A percentile compares a stretch with the other conserved stretches of the same genome.
Evolutionary conservation across 176 grass and related monocot genomes (phyloP).

Genomic region (Phragmites australis): DNA sequence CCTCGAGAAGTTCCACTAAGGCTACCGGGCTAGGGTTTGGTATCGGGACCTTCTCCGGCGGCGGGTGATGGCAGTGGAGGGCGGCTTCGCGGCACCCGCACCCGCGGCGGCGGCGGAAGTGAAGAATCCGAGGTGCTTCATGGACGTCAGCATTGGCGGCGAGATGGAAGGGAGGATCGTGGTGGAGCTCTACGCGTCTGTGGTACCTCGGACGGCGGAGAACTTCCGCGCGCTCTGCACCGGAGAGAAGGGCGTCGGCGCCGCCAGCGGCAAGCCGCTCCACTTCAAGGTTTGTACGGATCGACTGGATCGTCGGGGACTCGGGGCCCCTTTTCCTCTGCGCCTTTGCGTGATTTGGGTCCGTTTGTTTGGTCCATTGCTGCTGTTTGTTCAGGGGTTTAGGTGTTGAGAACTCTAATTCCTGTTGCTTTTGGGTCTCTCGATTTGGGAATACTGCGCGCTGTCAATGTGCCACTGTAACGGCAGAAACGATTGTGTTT

Average conservation of each 20-base stretch:
- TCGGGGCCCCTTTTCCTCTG: too few relatives aligned
- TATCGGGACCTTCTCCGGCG: not conserved
- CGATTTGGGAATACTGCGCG: constrained; percentile 19
- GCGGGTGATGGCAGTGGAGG: constrained; percentile 44
- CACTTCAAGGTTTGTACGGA: constrained; percentile 73
- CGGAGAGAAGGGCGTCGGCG: constrained; percentile 84
- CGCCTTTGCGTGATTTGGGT: constrained; percentile 1
- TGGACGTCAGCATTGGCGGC: constrained; percentile 85
- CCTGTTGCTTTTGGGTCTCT: not conserved
- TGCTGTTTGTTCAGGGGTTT: not conserved
- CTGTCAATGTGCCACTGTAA: constrained; percentile 16
- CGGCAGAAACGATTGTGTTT: not conserved
- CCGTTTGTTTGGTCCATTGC: not conserved
- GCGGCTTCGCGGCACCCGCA: constrained; percentile 21
- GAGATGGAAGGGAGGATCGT: constrained; percentile 97
- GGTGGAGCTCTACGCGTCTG: constrained; percentile 66
- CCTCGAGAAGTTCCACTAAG: constrained; percentile 18
- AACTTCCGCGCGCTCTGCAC: constrained; percentile 98
- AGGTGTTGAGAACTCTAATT: not conserved
- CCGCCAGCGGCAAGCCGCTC: constrained; percentile 68
- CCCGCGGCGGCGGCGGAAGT: constrained; percentile 28
- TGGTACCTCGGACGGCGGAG: constrained; percentile 81
- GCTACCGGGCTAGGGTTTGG: constrained; percentile 53
- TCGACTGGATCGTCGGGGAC: not conserved
- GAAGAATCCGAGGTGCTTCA: constrained; percentile 72